Percentiles rank a stretch among this genome's conserved stretches.
Evolutionary conservation across 176 grass and related monocot species (phyloP).

Genomic region (Rhynchospora pubera): DNA sequence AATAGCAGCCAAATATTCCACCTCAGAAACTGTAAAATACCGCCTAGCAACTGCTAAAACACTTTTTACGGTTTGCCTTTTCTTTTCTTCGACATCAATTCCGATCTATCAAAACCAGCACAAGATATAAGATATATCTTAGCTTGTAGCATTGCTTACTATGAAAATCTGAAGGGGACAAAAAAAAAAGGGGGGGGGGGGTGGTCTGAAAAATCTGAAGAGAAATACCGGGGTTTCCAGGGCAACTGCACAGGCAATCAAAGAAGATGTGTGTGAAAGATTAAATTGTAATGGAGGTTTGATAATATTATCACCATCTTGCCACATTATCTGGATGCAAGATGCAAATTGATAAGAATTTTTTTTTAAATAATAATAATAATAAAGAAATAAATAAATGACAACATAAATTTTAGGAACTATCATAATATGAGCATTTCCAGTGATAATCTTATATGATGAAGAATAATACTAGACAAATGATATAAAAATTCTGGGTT

Average conservation of each 20-base stretch:
- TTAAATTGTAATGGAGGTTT: conserved; percentile 73
- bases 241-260: conserved; percentile 79
- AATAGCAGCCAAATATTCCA: conserved; percentile 54
- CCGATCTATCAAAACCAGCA: conserved; percentile 51
- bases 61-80: conserved; percentile 57
- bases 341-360: conserved; percentile 28
- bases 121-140: neutral
- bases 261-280: conserved; percentile 84
- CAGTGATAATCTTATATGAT: neutral
- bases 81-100: conserved; percentile 87
- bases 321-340: conserved; percentile 50
- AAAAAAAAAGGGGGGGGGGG: too few relatives aligned
- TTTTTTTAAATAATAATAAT: conserved; percentile 5
- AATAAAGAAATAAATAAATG: neutral
- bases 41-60: conserved; percentile 63
- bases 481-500: neutral
- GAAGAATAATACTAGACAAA: neutral
- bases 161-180: neutral
- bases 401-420: neutral
- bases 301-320: conserved; percentile 25
- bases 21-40: conserved; percentile 83
- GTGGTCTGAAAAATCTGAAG: neutral
- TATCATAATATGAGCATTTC: neutral
- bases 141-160: neutral
- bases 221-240: conserved; percentile 46